Evolutionary conservation across 352 stramenopile genomes (phyloP).

Genomic region (Globisporangium perplexum): DNA sequence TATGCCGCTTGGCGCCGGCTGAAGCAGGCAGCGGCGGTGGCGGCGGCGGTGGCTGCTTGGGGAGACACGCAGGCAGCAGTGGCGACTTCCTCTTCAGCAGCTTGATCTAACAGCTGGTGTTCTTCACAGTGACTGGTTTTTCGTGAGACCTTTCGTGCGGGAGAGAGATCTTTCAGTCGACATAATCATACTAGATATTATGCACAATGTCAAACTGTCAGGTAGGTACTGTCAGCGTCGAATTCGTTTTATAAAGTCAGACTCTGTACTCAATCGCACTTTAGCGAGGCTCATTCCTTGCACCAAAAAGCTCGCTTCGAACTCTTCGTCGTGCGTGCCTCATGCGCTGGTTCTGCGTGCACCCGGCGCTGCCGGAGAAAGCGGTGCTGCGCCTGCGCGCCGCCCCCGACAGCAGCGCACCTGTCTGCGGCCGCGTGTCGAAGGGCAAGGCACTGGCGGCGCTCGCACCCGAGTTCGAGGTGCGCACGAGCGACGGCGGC

Average conservation of each 20-base stretch:
- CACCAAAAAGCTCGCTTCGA: too few relatives aligned
- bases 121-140: not conserved
- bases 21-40: not conserved
- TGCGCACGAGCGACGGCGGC: constrained; percentile 11
- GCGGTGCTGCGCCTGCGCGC: constrained; percentile 60
- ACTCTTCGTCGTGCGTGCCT: too few relatives aligned
- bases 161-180: not conserved
- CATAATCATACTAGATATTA: too few relatives aligned
- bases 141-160: not conserved
- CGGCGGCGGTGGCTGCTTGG: not conserved
- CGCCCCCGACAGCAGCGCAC: constrained; percentile 36
- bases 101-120: not conserved
- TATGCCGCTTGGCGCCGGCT: not conserved
- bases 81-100: not conserved
- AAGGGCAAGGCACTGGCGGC: constrained; percentile 47
- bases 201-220: too few relatives aligned
- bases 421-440: constrained; percentile 31
- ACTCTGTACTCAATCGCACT: too few relatives aligned
- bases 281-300: too few relatives aligned
- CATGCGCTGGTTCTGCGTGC: constrained; percentile 77
- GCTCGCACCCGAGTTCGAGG: constrained; percentile 27
- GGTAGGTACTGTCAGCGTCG: too few relatives aligned
- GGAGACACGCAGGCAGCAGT: too few relatives aligned
- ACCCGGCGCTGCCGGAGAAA: constrained; percentile 44
- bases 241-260: too few relatives aligned